Evolutionary conservation across 139 green algal genomes (phyloP), one percentile per base, ranked within the genome.

Genomic region (Mesotaenium endlicherianum): DNA sequence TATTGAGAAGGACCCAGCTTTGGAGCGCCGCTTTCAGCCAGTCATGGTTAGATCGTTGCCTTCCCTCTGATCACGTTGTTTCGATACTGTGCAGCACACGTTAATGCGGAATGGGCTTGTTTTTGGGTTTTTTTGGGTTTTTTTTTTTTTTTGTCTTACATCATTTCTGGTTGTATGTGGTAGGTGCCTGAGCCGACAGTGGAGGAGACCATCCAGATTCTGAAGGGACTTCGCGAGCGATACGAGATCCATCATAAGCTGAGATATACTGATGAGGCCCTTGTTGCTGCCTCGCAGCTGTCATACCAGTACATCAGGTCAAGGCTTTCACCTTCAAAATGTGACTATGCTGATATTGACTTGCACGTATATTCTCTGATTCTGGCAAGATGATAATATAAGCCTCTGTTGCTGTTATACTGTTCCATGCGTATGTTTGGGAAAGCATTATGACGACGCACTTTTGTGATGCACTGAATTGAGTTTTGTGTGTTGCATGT

Each of bases 181-280:
- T 36, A 87, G 81, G 81, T 87, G 42, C 95, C 95, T 0, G 96
- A 99, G 92, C 96, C 96, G 14, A 91, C 91, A 2, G 93, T 99
- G n/a, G 96, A 98, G 2, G 96, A 99, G 94, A 96, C 95, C 0
- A 97, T 95, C 59, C 91, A 97, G 89, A 99, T 99, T 78, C 91
- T 99, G 67, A 84, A 91, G 71, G 94, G 93, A 50, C 91, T 97
- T 72, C 89, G 95, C 26, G 95, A 99, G 93, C 90, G 95, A 0
- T 99, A 99, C 79, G 96, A 99, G 93, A 86, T 91, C 26, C 96
- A 99, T 90, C 96, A 99, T 94, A 99, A 99, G 93, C 93, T 99
- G 86, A 89, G 91, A 4, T 99, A 98, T 93, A 97, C 93, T 5
- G 96, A 98, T 86, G 96, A 99, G 88, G 89, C 96, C 0, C 91